Evolutionary conservation across 1,284 basidiomycete genomes (phyloP), one percentile per base, ranked within the genome.

Genomic region (Microbotryum scabiosae): DNA sequence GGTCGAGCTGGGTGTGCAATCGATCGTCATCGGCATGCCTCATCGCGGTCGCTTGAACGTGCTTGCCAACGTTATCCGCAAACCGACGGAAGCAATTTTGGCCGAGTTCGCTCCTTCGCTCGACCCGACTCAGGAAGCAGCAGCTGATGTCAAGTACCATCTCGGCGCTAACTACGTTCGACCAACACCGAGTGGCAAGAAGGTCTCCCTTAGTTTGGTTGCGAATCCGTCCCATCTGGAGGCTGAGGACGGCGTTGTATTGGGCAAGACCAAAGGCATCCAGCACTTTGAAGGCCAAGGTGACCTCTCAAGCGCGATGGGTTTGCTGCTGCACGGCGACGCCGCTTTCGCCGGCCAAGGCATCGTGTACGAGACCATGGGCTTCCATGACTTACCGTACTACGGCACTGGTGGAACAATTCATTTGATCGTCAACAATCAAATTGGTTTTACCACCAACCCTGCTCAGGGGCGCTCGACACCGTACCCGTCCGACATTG

Each of bases 381-480:
- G 96, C 73, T 90, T 98, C 82, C 88, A 93, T 79, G 90, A 88
- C 75, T 82, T 99, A 52, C 90, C 90, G 51, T 85, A 84, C 78
- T 99, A 97, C 77, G 92, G 93, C 54, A 97, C 93, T 21, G 96
- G 96, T 65, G 96, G 96, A 66, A 98, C 96, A 51, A 90, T 98
- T 71, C 96, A 98, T 76, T 80, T 98, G 68, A 93, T 99, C 72
- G 92, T 99, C 72, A 99, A 99, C 82, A 99, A 99, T 80, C 96
- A 99, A 77, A 97, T 98, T 66, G 96, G 96, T 69, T 99, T 99
- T 81, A 99, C 96, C 63, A 99, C 96, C 60, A 94, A 97, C 76
- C 96, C 96, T 54, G 86, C 93, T 66, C 97, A 97, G 79, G 80
- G 93, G 56, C 93, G 94, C 65, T 98, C 94, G 18, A 99, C 96